Conservation (phyloP, 1,284 basidiomycete genomes). For the Takashimella tepidaria region DNA sequence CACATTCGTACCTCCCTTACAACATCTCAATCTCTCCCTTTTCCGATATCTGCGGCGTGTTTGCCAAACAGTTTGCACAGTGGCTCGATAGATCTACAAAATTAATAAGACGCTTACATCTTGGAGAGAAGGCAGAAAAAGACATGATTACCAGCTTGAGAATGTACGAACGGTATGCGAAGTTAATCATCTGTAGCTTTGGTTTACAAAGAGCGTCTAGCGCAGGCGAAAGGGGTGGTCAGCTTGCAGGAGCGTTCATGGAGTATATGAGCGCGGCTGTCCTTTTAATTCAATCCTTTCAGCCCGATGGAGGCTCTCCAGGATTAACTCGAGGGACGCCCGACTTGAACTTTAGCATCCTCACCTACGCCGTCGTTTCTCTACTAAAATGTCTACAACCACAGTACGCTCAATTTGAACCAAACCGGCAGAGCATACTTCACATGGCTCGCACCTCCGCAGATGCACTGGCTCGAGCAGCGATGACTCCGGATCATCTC, state of each 20-base stretch:
- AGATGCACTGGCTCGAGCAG: constrained; percentile 25
- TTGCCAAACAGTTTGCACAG: neutral
- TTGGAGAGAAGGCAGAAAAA: neutral
- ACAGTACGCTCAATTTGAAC: constrained; percentile 7
- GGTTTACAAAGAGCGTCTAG: constrained; percentile 7
- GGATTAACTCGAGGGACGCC: constrained; percentile 22
- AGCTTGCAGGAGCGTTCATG: neutral
- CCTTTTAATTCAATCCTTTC: constrained; percentile 24
- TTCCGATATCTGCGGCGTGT: neutral
- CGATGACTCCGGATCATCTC: constrained; percentile 21
- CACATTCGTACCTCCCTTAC: neutral
- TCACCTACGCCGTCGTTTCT: constrained; percentile 33
- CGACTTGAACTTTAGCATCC: constrained; percentile 27
- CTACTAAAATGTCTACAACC: constrained; percentile 13
- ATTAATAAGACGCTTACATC: neutral
- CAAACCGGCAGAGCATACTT: constrained; percentile 2
- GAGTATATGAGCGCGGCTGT: constrained; percentile 10
- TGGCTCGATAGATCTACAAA: neutral
- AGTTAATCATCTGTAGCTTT: constrained; percentile 25
- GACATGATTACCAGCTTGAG: neutral
- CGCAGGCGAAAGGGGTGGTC: neutral
- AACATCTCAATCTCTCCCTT: neutral
- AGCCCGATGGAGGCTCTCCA: constrained; percentile 11
- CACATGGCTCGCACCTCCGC: constrained; percentile 14
- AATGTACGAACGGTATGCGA: constrained; percentile 25